Percentiles rank a stretch among this genome's conserved stretches.
Conservation (phyloP, 495 filamentous ascomycete species). For the Entonaema liquescens region DNA sequence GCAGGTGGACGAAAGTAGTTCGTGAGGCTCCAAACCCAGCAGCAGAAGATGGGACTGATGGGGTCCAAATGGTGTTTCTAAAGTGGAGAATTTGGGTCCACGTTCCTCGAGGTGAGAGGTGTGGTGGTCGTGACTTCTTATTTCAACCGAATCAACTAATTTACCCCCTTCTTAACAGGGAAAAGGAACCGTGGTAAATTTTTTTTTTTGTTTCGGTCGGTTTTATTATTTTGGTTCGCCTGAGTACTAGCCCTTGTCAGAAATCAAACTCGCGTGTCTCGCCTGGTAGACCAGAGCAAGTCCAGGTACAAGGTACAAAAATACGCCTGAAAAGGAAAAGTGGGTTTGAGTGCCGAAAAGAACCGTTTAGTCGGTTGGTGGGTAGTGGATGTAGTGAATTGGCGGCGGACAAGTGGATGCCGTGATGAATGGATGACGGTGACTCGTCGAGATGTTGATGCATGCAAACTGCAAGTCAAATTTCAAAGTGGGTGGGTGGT, state of each 20-base stretch:
- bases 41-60: slow-evolving; percentile 60
- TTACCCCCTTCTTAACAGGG: slow-evolving; percentile 20
- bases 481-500: slow-evolving; percentile 44
- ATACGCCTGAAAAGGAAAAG: slow-evolving; percentile 43
- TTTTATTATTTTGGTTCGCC: slow-evolving; percentile 38
- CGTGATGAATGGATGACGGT: slow-evolving; percentile 46
- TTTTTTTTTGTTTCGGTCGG: slow-evolving; percentile 41
- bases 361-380: slow-evolving; percentile 42
- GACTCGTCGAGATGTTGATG: slow-evolving; percentile 49
- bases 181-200: slow-evolving; percentile 52
- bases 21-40: slow-evolving; percentile 47
- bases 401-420: slow-evolving; percentile 62
- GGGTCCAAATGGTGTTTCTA: slow-evolving; percentile 54
- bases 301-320: slow-evolving; percentile 43
- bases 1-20: slow-evolving; percentile 45
- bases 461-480: slow-evolving; percentile 51
- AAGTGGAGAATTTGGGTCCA: slow-evolving; percentile 49
- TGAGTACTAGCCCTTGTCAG: slow-evolving; percentile 44
- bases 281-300: slow-evolving; percentile 37
- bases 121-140: slow-evolving; percentile 47
- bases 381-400: slow-evolving; percentile 43
- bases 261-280: slow-evolving; percentile 38
- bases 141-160: slow-evolving; percentile 43
- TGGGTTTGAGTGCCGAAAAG: slow-evolving; percentile 48
- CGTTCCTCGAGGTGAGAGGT: slow-evolving; percentile 50